phyloP scores from a whole-genome alignment of 106 monocot species.

The Apostasia shenzhenica region DNA sequence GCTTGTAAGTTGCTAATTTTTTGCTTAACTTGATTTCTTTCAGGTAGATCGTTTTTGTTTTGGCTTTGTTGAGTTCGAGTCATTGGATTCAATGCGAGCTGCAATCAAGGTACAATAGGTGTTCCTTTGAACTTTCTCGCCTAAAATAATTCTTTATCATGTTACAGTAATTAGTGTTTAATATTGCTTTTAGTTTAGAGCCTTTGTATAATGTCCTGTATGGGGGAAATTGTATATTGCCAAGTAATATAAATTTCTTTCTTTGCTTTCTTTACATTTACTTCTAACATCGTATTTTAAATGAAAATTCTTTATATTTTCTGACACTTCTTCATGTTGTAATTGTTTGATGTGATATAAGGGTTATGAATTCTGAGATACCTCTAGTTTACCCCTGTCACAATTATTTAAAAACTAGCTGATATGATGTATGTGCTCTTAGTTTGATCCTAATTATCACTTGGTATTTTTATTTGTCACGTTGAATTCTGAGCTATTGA shows the following conservation, averaged over 20 bases:
- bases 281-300: neutral
- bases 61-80: conserved; percentile 62
- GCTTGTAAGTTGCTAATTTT: neutral
- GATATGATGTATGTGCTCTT: no score
- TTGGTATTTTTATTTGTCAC: no score
- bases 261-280: neutral
- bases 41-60: conserved; percentile 39
- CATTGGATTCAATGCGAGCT: conserved; percentile 39
- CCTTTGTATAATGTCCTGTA: neutral
- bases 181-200: neutral
- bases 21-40: neutral
- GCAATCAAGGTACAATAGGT: conserved; percentile 38
- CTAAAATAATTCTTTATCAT: neutral
- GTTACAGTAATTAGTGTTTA: neutral
- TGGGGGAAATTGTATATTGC: neutral
- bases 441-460: no score
- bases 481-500: no score
- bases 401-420: no score
- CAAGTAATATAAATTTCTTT: neutral
- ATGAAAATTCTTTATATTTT: no score
- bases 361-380: no score
- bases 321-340: no score
- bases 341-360: no score
- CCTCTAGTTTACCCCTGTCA: no score
- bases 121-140: neutral